Conservation (phyloP, 192 early-diverging fungal species). For the Rhizophagus prolifer region DNA sequence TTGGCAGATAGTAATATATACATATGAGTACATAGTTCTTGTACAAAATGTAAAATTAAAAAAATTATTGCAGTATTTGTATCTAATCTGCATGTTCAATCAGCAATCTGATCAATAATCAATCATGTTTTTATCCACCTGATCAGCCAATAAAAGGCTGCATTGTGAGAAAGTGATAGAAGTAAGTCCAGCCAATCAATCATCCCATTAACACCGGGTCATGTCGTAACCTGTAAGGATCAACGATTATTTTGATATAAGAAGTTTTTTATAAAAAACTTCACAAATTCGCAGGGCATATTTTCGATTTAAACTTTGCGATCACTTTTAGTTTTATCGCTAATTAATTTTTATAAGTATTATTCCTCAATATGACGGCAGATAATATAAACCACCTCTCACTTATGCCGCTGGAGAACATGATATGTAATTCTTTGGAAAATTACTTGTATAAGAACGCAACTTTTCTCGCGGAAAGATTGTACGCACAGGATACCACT, state of each 20-base stretch:
- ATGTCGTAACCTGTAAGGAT: no score
- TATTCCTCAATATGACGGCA: background rate
- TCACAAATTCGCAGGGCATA: no score
- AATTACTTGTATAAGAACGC: constrained; percentile 42
- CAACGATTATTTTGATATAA: no score
- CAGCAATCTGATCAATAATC: no score
- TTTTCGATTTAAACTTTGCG: background rate
- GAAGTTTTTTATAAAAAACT: no score
- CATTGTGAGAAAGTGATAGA: background rate
- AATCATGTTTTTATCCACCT: no score
- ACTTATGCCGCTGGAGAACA: constrained; percentile 29
- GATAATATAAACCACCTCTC: background rate
- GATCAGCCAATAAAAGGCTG: background rate
- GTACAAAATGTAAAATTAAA: no score
- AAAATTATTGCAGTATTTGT: no score
- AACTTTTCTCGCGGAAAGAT: constrained; percentile 43
- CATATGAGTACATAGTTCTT: no score
- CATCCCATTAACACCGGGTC: no score
- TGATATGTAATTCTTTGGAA: constrained; percentile 44
- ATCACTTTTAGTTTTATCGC: background rate
- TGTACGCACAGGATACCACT: constrained; percentile 30
- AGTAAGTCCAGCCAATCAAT: no score
- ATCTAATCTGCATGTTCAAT: no score
- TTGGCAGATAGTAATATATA: background rate
- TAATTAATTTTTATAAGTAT: background rate